These are phyloP conservation scores for Boletus speciosus DNA, from an alignment of 768 basidiomycete species.

Conservation along the genomic window DNA sequence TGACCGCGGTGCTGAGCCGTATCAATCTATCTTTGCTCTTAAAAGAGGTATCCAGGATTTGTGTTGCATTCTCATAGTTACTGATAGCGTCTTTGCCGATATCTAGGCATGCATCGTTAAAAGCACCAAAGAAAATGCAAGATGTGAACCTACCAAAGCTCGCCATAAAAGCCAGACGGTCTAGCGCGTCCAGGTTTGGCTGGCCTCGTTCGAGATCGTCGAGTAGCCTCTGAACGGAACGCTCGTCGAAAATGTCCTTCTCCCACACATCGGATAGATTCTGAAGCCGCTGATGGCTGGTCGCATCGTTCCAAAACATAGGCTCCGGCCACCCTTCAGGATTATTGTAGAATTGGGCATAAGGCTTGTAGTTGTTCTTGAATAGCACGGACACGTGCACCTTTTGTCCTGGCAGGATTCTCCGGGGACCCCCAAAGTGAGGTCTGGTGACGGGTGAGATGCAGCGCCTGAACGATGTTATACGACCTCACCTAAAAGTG, in stretches of 20 bases:
- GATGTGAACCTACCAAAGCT: constrained; percentile 21
- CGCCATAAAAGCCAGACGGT: constrained; percentile 30
- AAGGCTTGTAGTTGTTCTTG: constrained; percentile 29
- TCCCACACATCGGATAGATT: constrained; percentile 23
- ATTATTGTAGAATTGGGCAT: constrained; percentile 21
- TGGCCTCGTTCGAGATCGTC: constrained; percentile 15
- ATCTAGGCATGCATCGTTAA: constrained; percentile 9
- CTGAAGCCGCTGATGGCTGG: constrained; percentile 19
- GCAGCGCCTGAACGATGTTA: not conserved
- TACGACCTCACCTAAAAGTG: constrained; percentile 16
- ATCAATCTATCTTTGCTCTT: constrained; percentile 13
- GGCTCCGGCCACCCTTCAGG: constrained; percentile 25
- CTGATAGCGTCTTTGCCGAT: constrained; percentile 11
- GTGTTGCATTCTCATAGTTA: not conserved
- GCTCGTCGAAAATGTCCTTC: constrained; percentile 27
- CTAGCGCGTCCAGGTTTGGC: constrained; percentile 20
- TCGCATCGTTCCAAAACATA: constrained; percentile 30
- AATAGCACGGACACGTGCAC: constrained; percentile 32
- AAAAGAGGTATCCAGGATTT: constrained; percentile 14
- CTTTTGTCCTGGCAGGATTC: constrained; percentile 29
- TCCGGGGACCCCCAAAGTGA: constrained; percentile 24
- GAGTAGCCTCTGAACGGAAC: constrained; percentile 16
- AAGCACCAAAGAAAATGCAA: not conserved
- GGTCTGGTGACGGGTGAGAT: constrained; percentile 20
- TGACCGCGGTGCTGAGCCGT: constrained; percentile 24